Base-by-base conservation (phyloP, 139 green algal genomes). In the Gonium pectorale region DNA sequence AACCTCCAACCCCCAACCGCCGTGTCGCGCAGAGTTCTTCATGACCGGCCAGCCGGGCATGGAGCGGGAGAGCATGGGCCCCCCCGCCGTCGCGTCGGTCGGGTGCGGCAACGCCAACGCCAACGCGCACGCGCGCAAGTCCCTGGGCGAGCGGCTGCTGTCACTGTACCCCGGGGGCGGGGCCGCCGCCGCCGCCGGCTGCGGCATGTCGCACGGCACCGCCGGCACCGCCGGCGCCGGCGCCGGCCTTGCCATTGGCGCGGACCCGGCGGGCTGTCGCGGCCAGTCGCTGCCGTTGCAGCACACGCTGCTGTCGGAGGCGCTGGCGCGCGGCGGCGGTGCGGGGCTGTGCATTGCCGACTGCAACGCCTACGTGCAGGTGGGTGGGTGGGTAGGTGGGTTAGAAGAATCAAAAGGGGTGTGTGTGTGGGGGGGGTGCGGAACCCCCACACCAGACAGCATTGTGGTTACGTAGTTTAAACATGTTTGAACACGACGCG, bases 321-420 rank as follows among this genome's bases (percentile, higher is more conserved):
- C 77, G 60, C 59, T 83, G 77, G n/a, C 54, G 21, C 68, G 68
- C 15, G 68, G n/a, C n/a, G 11, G 8, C 37, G 66, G 60, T 27
- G 66, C 62, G 43, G 77, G 77, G 21, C 77, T 83, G 60, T 83
- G 77, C 77, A 83, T 83, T 26, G 60, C 77, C 19, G 77, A 83
- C 77, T 83, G 77, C 43, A 83, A 83, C 77, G 60, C 77, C 1
- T 83, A 83, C 62, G 77, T 83, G 77, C 77, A 75, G 67, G 67
- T 75, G 49, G 49, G n/a, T n/a, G n/a, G n/a, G n/a, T n/a, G n/a
- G n/a, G n/a, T n/a, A n/a, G n/a, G n/a, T n/a, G n/a, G n/a, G n/a
- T n/a, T n/a, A n/a, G n/a, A n/a, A n/a, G n/a, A n/a, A n/a, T n/a
- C n/a, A n/a, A n/a, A n/a, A n/a, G n/a, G n/a, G n/a, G n/a, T n/a